Evolutionary conservation across 176 grass and related monocot genomes (phyloP), one percentile per base, ranked within the genome.

Genomic region (Aechmea fasciata): DNA sequence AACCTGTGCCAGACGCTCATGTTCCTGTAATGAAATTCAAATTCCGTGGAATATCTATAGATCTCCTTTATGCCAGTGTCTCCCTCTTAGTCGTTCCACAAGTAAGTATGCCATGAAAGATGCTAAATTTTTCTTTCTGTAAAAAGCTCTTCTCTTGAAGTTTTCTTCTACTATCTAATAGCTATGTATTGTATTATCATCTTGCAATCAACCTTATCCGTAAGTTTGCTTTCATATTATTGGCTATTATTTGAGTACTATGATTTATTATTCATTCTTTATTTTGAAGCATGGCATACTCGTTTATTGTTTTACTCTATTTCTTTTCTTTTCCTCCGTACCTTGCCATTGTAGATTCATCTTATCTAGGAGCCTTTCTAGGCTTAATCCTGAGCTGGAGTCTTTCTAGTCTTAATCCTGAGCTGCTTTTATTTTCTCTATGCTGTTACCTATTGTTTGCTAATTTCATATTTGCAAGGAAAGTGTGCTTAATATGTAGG

Each of bases 11-110:
- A 67, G 90, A 91, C 75, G 89, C 95, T 25, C 89, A 99, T 88
- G 95, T 99, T 65, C 95, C 95, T 73, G 90, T 99, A 69, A 88
- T 99, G 90, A 99, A 82, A 84, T 94, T 99, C 50, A 99, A 99
- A 70, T 90, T 94, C 67, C 78, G 68, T 54, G 90, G 95, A 83
- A 99, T 99, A 82, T 93, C 95, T 13, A 94, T 99, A 63, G 95
- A 99, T 29, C 90, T 99, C 75, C 90, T 99, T 76, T 99, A 99
- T 85, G 90, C 95, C 33, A 99, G 95, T 52, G 90, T 97, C 69
- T 97, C 94, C 28, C 84, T 83, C 24, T 80, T 93, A 77, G 86
- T 97, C 29, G 82, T 97, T 75, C 89, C 94, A 57, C 68, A 75
- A 68, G 94, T 97, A 85, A 79, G 85, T 59, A 18, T 47, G 15